A percentile compares a stretch with the other conserved stretches of the same genome.
These are phyloP conservation scores for Diaporthe sp. DNA, from an alignment of 2,329 filamentous ascomycete species.

Conservation along the genomic window DNA sequence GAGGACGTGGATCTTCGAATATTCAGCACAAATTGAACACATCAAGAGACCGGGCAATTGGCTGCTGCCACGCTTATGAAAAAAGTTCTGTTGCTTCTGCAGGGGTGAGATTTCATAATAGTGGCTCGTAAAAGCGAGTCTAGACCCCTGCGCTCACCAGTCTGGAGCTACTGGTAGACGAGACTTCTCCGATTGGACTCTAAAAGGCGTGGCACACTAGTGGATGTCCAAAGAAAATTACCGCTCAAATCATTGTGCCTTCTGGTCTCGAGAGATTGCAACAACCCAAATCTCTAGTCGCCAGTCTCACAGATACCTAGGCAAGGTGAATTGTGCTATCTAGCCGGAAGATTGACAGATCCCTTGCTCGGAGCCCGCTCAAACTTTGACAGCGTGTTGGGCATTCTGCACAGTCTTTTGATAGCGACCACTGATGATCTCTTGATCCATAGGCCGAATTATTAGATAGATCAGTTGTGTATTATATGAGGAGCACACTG, in stretches of 20 bases:
- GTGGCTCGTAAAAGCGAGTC: not conserved
- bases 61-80: not conserved
- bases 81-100: not conserved
- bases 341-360: no score
- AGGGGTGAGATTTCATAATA: not conserved
- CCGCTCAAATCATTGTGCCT: not conserved
- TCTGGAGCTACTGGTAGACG: not conserved
- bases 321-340: no score
- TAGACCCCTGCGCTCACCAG: not conserved
- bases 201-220: not conserved
- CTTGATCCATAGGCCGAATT: not conserved
- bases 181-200: not conserved
- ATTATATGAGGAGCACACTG: not conserved
- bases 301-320: no score
- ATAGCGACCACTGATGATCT: not conserved
- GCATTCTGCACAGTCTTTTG: not conserved
- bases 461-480: not conserved
- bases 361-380: not conserved
- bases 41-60: not conserved
- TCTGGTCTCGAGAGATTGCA: not conserved
- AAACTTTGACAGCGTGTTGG: not conserved
- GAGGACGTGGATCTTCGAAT: not conserved
- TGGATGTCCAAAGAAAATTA: not conserved
- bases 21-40: not conserved
- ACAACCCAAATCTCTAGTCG: no score